These are phyloP conservation scores for Paracoccidioides lutzii DNA, from an alignment of 2,329 filamentous ascomycete species.

Conservation along the genomic window DNA sequence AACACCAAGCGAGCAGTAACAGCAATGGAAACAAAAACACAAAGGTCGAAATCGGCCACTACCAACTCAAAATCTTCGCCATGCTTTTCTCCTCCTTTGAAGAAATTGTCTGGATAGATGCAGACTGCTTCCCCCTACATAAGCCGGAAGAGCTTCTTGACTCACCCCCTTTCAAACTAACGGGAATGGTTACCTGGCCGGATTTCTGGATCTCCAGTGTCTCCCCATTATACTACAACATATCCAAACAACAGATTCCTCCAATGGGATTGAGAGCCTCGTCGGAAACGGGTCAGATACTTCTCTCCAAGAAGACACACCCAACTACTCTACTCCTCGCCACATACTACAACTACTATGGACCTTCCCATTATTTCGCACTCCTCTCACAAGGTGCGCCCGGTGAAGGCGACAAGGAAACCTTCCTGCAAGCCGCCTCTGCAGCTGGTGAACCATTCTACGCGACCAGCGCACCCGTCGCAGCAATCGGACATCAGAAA, in stretches of 20 bases:
- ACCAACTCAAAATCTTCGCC: constrained; percentile 45
- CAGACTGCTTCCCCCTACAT: constrained; percentile 42
- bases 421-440: constrained; percentile 35
- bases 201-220: constrained; percentile 35
- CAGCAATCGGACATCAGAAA: constrained; percentile 19
- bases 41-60: constrained; percentile 29
- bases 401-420: constrained; percentile 41
- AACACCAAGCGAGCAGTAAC: not conserved
- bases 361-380: constrained; percentile 34
- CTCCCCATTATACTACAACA: constrained; percentile 27
- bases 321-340: constrained; percentile 31
- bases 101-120: constrained; percentile 46
- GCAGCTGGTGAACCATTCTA: constrained; percentile 30
- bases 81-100: constrained; percentile 48
- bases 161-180: constrained; percentile 38
- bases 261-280: constrained; percentile 16
- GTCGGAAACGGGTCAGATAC: constrained; percentile 34
- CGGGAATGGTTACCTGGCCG: constrained; percentile 44
- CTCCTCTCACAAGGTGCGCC: constrained; percentile 36
- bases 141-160: constrained; percentile 37
- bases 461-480: constrained; percentile 26
- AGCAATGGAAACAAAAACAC: constrained; percentile 9
- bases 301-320: constrained; percentile 34
- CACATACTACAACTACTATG: constrained; percentile 39
- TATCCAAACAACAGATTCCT: constrained; percentile 20